Conservation (phyloP, 495 filamentous ascomycete genomes). For the Lentithecium fluviatile region DNA sequence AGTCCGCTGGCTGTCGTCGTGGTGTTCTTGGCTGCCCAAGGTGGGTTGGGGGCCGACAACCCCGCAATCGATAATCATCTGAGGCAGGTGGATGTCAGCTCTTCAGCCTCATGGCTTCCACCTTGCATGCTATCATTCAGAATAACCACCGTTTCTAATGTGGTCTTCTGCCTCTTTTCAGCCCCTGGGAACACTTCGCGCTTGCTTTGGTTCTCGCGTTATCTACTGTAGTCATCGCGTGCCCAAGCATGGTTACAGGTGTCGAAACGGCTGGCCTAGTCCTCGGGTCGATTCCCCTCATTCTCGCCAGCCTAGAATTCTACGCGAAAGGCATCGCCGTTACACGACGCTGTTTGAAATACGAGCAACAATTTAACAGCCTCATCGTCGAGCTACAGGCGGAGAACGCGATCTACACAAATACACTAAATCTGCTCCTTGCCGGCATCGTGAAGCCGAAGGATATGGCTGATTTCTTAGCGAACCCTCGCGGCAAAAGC, state of each 20-base stretch:
- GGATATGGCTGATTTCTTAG: slow-evolving; percentile 28
- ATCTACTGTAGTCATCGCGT: too few species aligned
- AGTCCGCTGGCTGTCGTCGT: background rate
- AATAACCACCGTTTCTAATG: too few species aligned
- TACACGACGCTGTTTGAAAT: slow-evolving; percentile 16
- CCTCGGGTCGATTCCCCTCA: slow-evolving; percentile 42
- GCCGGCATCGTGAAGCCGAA: slow-evolving; percentile 6
- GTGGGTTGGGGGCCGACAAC: slow-evolving; percentile 1
- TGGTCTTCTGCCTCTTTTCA: too few species aligned
- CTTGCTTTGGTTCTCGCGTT: too few species aligned
- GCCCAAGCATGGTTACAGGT: slow-evolving; percentile 29
- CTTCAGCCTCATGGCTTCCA: background rate
- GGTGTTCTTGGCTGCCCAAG: background rate
- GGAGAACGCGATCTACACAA: slow-evolving; percentile 14
- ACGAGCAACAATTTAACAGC: slow-evolving; percentile 16
- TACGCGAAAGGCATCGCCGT: slow-evolving; percentile 37
- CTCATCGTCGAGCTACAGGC: slow-evolving; percentile 7
- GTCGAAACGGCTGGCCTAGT: slow-evolving; percentile 43
- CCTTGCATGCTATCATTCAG: too few species aligned
- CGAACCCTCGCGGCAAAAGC: slow-evolving; percentile 5
- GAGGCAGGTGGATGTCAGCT: too few species aligned
- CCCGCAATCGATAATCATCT: background rate
- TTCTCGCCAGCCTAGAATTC: slow-evolving; percentile 39
- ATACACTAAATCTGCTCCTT: slow-evolving; percentile 16
- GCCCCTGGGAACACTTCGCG: too few species aligned